Evolutionary conservation across 768 basidiomycete genomes (phyloP), one percentile per base, ranked within the genome.

Genomic region (Kwoniella dendrophila): DNA sequence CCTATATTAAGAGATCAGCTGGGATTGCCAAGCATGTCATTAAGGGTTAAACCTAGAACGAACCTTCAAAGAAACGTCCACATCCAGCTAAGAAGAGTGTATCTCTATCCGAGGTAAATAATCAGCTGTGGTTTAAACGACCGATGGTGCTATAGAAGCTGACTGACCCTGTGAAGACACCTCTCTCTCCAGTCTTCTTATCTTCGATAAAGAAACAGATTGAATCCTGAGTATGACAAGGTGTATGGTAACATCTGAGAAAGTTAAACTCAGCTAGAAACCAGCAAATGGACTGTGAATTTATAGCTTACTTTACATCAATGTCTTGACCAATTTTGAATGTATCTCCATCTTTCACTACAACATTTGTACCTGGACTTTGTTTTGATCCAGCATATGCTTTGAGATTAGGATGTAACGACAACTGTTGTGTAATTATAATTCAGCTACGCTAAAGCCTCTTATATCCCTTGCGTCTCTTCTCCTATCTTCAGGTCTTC

Each of bases 201-300:
- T 83, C 81, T 32, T 88, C 90, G 56, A 87, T 84, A 76, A 89
- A 84, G 82, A 87, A 98, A 82, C 90, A 96, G 70, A 95, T 94
- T 16, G 94, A 96, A 80, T 97, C 95, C 75, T 90, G 90, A 2
- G 95, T 98, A 78, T 97, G 95, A 80, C 92, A 94, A 1, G 92
- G 90, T 0, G 90, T 93, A 26, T 90, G 87, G 24, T 92, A 80
- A 78, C 89, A 90, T 77, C 90, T 71, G 50, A 10, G 4, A 30
- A 29, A 2, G 30, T 32, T 45, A 4, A 6, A 16, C 26, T 20
- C 18, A 43, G 41, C 41, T 43, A 24, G 12, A 22, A n/a, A 29
- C 7, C 27, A 11, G 38, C 34, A 20, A 24, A 34, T 14, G 52
- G 2, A 10, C 24, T 2, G 41, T 64, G 45, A 38, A 53, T 32